Evolutionary conservation across 2,329 filamentous ascomycete species (phyloP), one percentile per base, ranked within the genome.

Genomic region (Hypoxylon rubiginosum): DNA sequence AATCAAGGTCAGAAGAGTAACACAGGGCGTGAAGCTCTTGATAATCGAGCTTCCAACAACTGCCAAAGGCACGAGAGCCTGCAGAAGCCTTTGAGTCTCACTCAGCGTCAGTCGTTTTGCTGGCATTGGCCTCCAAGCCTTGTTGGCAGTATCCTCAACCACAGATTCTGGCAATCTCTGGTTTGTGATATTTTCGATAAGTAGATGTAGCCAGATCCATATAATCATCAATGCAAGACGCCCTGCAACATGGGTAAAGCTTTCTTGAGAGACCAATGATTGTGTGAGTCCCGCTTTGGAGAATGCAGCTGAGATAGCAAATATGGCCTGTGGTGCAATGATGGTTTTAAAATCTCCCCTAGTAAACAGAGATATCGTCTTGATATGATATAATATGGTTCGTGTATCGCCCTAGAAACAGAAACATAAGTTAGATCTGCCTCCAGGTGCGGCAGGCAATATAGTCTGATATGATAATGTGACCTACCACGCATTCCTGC

Each of bases 321-420:
- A 78, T 8, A 74, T 60, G 39, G 63, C 74, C 17, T 79, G 77
- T 1, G 76, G 77, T 0, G 73, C 15, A 11, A 78, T 67, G 17
- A 78, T 73, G 8, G 76, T 78, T 32, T 76, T 76, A 72, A 77
- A 74, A 36, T 79, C 75, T 54, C 74, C 76, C 52, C 73, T 77
- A 0, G 76, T 78, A 26, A 78, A 78, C 0, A 76, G 70, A 26
- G 71, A 75, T 1, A 73, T 54, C 0, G 73, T 75, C 24, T 72
- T 64, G 0, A 74, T 46, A 30, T 75, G 68, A 28, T 30, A 30
- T 30, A n/a, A n/a, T n/a, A n/a, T n/a, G n/a, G n/a, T n/a, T n/a
- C n/a, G n/a, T n/a, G n/a, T n/a, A n/a, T n/a, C n/a, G n/a, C n/a
- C n/a, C n/a, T n/a, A n/a, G n/a, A n/a, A n/a, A n/a, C n/a, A n/a